phyloP scores from a whole-genome alignment of 1,284 basidiomycete genomes.

The Malassezia brasiliensis region DNA sequence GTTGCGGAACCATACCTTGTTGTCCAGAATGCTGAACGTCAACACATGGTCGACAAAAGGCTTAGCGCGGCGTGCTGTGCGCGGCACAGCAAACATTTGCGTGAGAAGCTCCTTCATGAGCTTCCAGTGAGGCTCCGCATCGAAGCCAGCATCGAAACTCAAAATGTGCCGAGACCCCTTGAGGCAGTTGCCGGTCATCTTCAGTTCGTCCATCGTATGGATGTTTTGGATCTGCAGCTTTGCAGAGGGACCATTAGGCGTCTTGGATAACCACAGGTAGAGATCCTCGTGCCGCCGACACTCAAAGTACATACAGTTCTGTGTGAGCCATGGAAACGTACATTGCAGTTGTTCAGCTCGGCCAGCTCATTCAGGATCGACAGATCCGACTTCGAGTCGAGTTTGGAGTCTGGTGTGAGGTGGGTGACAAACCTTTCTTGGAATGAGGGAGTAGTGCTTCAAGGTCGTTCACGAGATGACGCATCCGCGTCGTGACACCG shows the following conservation, averaged over 20 bases:
- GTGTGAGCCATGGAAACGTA: slow-evolving; percentile 2
- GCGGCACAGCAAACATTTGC: slow-evolving; percentile 89
- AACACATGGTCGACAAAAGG: slow-evolving; percentile 97
- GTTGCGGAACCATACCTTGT: slow-evolving; percentile 98
- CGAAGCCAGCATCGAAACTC: slow-evolving; percentile 85
- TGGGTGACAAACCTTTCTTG: slow-evolving; percentile 58
- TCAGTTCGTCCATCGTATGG: slow-evolving; percentile 99
- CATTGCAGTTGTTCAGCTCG: slow-evolving; percentile 92
- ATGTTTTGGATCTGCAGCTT: slow-evolving; percentile 97
- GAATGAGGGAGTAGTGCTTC: slow-evolving; percentile 83
- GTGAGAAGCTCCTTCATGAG: slow-evolving; percentile 91
- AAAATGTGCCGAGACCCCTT: slow-evolving; percentile 87
- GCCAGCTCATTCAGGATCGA: slow-evolving; percentile 90
- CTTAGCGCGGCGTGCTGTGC: slow-evolving; percentile 76
- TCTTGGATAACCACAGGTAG: slow-evolving; percentile 92
- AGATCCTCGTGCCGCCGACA: slow-evolving; percentile 79
- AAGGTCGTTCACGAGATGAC: slow-evolving; percentile 92
- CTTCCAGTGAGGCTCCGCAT: slow-evolving; percentile 75
- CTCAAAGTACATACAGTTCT: slow-evolving; percentile 90
- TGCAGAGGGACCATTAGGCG: slow-evolving; percentile 91
- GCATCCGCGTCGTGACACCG: slow-evolving; percentile 89
- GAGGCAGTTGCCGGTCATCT: slow-evolving; percentile 98
- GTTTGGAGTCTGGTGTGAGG: slow-evolving; percentile 53
- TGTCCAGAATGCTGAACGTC: slow-evolving; percentile 87
- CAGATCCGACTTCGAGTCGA: slow-evolving; percentile 92